Base-by-base conservation (phyloP, 495 filamentous ascomycete species). In the Penicillium coffeae region DNA sequence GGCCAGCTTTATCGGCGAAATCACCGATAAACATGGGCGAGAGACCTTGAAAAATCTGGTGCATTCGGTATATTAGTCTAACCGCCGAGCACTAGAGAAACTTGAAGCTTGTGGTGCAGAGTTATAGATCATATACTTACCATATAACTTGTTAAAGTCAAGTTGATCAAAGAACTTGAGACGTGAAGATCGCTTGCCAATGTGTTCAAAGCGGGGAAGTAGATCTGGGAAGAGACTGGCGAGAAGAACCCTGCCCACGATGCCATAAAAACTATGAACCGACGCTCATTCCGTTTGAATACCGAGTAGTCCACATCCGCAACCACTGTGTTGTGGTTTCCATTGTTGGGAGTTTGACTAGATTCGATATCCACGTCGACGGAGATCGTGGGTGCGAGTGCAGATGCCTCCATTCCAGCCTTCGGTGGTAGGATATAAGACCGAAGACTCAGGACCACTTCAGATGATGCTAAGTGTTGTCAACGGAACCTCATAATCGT, bases 171-270 rank as follows among this genome's bases (percentile, higher is more conserved):
- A 2, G 66, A 70, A 34, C 74, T 66, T 0, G 82, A 79, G 0
- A 88, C 82, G 36, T 76, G 54, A 8, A 88, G 70, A 41, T 87
- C 78, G 2, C 49, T 44, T 0, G 84, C 68, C 8, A 88, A 55
- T n/a, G 78, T 61, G 43, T 78, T 80, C 33, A 91, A 66, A 3
- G 84, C 85, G 1, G 87, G 87, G 44, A 88, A 88, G 61, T 90
- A 90, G 34, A 88, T 88, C 55, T 83, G 84, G 16, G 84, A 81
- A 0, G 84, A 85, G 20, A 89, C 74, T 1, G 86, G 85, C 0
- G 83, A 87, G 60, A 88, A 79, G 54, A 88, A 85, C 32, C 79
- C 77, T 9, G 79, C 79, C 42, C 75, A 73, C 19, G 81, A 78
- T 13, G 80, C 78, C 76, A 88, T 82, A 41, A 73, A 68, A 12